These are phyloP conservation scores for Huntiella abstrusa DNA, from an alignment of 2,329 filamentous ascomycete species.

Conservation along the genomic window DNA sequence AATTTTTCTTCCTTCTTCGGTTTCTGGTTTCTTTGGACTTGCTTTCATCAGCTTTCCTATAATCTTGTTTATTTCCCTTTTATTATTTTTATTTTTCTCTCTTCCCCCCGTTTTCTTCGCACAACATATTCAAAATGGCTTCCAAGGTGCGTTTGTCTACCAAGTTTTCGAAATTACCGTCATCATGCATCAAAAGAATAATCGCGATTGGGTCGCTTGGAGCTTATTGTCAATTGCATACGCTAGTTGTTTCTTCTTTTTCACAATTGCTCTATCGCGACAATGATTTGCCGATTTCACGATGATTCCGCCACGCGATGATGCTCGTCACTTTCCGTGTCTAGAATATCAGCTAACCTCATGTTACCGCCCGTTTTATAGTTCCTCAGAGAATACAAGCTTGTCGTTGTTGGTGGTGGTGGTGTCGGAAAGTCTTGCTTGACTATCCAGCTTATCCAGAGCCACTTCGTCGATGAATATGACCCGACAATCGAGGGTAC, in stretches of 20 bases:
- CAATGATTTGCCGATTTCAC: too few species aligned
- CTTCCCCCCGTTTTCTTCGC: not conserved
- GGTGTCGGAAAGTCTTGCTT: slow-evolving; percentile 98
- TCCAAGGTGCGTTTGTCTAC: slow-evolving; percentile 19
- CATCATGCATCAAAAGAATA: too few species aligned
- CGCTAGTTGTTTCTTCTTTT: too few species aligned
- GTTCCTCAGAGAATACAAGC: slow-evolving; percentile 83
- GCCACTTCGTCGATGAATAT: slow-evolving; percentile 98
- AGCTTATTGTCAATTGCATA: too few species aligned
- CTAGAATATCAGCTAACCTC: not conserved
- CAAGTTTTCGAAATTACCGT: too few species aligned
- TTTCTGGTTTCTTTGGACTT: not conserved
- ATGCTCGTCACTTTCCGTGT: too few species aligned
- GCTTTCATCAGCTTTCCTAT: not conserved
- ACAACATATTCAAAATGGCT: slow-evolving; percentile 19
- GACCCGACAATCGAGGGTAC: slow-evolving; percentile 97
- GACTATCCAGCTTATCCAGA: slow-evolving; percentile 90
- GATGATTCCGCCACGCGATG: too few species aligned
- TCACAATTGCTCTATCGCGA: too few species aligned
- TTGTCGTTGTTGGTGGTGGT: slow-evolving; percentile 94
- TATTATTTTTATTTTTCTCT: slow-evolving; percentile 3
- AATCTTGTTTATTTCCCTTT: not conserved
- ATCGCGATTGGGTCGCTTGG: too few species aligned
- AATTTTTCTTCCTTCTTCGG: not conserved
- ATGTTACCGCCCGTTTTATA: slow-evolving; percentile 18